Evolutionary conservation across 2,329 filamentous ascomycete species (phyloP).

Genomic region (Trichophyton rubrum): DNA sequence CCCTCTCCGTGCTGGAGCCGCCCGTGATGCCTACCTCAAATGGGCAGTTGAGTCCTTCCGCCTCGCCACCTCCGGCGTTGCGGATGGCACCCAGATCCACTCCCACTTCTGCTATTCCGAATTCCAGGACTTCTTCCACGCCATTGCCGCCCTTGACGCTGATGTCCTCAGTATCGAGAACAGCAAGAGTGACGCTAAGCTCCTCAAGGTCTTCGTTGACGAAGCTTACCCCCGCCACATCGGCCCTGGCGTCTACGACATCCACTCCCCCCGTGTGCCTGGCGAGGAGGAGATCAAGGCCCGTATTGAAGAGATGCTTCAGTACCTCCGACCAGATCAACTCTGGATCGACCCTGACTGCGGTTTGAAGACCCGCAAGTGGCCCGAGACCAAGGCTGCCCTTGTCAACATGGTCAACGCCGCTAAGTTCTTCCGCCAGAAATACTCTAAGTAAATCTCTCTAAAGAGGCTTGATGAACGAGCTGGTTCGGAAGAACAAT

Average conservation of each 20-base stretch:
- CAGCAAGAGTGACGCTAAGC: conserved; percentile 99
- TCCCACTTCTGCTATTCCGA: conserved; percentile 99
- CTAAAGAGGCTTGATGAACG: neutral
- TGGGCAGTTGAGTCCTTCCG: conserved; percentile 99
- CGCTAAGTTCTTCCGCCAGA: conserved; percentile 88
- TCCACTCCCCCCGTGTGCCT: conserved; percentile 96
- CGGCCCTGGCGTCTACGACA: conserved; percentile 98
- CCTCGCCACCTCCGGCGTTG: conserved; percentile 81
- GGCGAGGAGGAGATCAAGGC: conserved; percentile 97
- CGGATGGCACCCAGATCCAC: conserved; percentile 97
- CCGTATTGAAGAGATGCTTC: conserved; percentile 94
- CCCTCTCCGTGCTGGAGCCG: conserved; percentile 81
- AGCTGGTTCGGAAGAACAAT: neutral
- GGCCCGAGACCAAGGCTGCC: conserved; percentile 96
- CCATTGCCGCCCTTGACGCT: conserved; percentile 92
- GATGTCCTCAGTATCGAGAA: conserved; percentile 99
- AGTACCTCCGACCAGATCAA: conserved; percentile 94
- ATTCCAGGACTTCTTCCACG: conserved; percentile 99
- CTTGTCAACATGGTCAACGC: conserved; percentile 95
- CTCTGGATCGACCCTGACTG: conserved; percentile 99
- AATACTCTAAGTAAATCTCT: conserved; percentile 52
- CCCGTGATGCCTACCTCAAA: conserved; percentile 90
- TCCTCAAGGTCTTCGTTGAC: conserved; percentile 96
- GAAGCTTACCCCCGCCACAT: conserved; percentile 97
- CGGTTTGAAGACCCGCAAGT: conserved; percentile 97